Conservation (phyloP, 805 yeast species). For the Danielozyma ontarioensis region DNA sequence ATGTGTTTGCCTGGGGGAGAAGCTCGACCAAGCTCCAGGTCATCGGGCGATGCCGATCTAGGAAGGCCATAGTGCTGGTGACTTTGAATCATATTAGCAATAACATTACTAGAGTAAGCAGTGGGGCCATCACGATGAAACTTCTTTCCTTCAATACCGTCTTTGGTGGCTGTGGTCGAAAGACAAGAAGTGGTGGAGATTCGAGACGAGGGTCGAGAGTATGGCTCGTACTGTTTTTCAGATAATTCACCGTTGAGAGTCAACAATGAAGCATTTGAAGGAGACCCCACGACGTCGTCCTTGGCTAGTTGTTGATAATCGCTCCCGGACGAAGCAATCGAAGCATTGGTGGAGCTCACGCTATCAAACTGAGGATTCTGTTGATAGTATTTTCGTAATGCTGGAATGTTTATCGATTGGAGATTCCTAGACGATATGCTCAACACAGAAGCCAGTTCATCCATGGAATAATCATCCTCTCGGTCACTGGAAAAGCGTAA, state of each 20-base stretch:
- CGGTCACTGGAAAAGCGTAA: not conserved
- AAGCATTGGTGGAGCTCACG: conserved; percentile 14
- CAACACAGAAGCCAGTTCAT: conserved; percentile 11
- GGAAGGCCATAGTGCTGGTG: no score
- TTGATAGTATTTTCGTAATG: no score
- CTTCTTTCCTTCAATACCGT: conserved; percentile 63
- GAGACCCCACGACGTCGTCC: conserved; percentile 3
- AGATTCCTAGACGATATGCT: conserved; percentile 16
- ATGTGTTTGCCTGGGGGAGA: no score
- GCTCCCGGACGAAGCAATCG: conserved; percentile 20
- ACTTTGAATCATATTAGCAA: conserved; percentile 22
- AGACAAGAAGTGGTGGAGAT: conserved; percentile 60
- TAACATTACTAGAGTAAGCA: conserved; percentile 27
- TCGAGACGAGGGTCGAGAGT: conserved; percentile 56
- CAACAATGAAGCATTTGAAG: conserved; percentile 3
- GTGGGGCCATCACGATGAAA: conserved; percentile 41
- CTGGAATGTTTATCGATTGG: conserved; percentile 3
- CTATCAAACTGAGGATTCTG: no score
- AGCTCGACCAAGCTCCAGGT: no score
- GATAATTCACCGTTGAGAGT: conserved; percentile 3
- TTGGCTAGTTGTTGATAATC: conserved; percentile 17
- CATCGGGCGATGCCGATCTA: no score
- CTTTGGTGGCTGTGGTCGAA: conserved; percentile 72
- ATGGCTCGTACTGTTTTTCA: conserved; percentile 14
- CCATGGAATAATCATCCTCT: conserved; percentile 8